Conservation (phyloP, 225 moss, liverwort and hornwort species). For the Climacium dendroides region DNA sequence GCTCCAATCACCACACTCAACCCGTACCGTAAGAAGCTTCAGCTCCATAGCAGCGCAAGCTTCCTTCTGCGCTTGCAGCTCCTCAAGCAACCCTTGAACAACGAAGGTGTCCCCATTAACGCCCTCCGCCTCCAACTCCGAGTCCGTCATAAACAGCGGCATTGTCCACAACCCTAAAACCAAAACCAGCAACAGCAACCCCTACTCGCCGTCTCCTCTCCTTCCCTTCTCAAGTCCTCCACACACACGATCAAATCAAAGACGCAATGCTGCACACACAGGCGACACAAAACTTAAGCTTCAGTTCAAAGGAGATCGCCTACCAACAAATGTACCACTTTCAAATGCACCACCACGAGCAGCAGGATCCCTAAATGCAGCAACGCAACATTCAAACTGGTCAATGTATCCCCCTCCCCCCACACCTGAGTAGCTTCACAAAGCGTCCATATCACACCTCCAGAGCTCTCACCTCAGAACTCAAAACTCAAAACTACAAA, state of each 20-base stretch:
- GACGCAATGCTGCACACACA: not conserved
- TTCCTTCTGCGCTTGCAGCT: slow-evolving; percentile 65
- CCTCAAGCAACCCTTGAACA: slow-evolving; percentile 48
- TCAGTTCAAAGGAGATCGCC: not conserved
- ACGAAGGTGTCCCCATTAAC: slow-evolving; percentile 28
- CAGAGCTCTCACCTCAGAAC: not conserved
- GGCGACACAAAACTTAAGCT: not conserved
- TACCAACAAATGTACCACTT: not conserved
- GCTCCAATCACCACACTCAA: not conserved
- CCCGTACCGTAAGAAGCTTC: slow-evolving; percentile 40
- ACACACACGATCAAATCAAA: not conserved
- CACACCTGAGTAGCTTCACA: not conserved
- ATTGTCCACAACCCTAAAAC: not conserved
- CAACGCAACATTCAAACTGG: not conserved
- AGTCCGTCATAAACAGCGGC: not conserved
- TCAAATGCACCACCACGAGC: not conserved
- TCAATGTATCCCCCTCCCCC: not conserved
- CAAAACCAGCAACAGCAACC: not conserved
- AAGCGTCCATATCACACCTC: not conserved
- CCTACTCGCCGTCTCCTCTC: not conserved
- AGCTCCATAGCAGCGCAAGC: slow-evolving; percentile 58
- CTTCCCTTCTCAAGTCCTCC: not conserved
- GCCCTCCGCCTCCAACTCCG: slow-evolving; percentile 28
- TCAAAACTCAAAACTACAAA: not conserved
- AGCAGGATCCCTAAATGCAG: not conserved